These are phyloP conservation scores for Amanita brunnescens DNA, from an alignment of 768 basidiomycete genomes.

Conservation along the genomic window DNA sequence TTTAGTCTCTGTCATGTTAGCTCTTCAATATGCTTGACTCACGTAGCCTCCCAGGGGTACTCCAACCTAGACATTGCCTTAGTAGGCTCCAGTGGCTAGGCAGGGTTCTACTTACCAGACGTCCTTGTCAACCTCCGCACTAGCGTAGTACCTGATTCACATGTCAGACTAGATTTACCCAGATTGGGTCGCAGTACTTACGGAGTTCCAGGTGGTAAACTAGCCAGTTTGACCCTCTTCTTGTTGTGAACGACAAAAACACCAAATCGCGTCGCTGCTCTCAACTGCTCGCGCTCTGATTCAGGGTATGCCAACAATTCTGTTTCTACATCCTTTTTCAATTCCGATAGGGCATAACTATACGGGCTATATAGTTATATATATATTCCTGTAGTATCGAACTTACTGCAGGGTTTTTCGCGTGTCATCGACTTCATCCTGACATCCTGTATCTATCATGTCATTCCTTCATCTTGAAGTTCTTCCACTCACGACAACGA, in stretches of 20 bases:
- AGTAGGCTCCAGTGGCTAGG: background rate
- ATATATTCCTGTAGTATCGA: background rate
- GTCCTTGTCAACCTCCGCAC: conserved; percentile 65
- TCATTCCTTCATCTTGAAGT: background rate
- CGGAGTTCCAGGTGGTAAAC: conserved; percentile 59
- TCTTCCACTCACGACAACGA: conserved; percentile 64
- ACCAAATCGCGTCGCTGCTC: conserved; percentile 67
- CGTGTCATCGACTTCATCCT: conserved; percentile 88
- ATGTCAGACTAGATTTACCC: background rate
- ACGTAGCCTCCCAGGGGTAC: conserved; percentile 78
- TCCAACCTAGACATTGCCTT: conserved; percentile 47
- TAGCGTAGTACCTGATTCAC: conserved; percentile 62
- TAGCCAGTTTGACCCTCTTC: conserved; percentile 74
- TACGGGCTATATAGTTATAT: conserved; percentile 1
- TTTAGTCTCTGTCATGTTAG: background rate
- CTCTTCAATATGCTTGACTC: conserved; percentile 16
- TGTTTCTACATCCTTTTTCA: conserved; percentile 78
- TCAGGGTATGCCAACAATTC: conserved; percentile 61
- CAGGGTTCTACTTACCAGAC: conserved; percentile 46
- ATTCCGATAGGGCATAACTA: conserved; percentile 86
- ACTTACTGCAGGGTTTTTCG: conserved; percentile 81
- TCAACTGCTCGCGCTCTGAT: conserved; percentile 60
- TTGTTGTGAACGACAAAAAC: conserved; percentile 97
- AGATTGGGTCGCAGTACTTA: conserved; percentile 20
- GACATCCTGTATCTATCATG: background rate